Evolutionary conservation across 108 stramenopile genomes (phyloP).

Genomic region (Seminavis robusta): DNA sequence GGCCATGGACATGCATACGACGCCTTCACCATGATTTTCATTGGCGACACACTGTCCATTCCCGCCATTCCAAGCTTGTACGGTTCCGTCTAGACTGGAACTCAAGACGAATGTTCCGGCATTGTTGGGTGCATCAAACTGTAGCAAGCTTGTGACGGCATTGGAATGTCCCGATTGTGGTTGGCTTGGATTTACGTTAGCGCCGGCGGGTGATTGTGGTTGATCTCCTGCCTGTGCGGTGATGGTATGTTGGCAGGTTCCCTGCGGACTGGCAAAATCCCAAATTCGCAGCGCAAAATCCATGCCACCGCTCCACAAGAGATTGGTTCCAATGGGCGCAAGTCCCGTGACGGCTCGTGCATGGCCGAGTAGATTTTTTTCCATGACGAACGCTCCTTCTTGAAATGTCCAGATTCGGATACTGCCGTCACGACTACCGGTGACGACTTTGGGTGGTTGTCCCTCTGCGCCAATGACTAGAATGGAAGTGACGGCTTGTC

Average conservation of each 20-base stretch:
- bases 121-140: conserved; percentile 47
- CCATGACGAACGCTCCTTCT: conserved; percentile 48
- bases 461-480: conserved; percentile 12
- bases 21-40: conserved; percentile 74
- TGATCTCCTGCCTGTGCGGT: conserved; percentile 11
- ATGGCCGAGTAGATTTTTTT: conserved; percentile 63
- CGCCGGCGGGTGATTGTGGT: conserved; percentile 1
- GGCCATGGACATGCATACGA: conserved; percentile 68
- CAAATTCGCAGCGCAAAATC: conserved; percentile 82
- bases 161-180: conserved; percentile 51
- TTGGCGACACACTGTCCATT: conserved; percentile 79
- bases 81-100: conserved; percentile 71
- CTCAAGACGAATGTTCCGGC: conserved; percentile 70
- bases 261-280: conserved; percentile 45
- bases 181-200: not conserved
- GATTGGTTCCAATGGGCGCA: conserved; percentile 30
- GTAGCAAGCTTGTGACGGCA: conserved; percentile 55
- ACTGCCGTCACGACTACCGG: conserved; percentile 61
- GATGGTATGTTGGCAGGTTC: conserved; percentile 51
- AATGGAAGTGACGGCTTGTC: conserved; percentile 44
- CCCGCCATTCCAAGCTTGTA: conserved; percentile 80
- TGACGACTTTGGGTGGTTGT: conserved; percentile 35
- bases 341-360: conserved; percentile 74
- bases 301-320: conserved; percentile 62
- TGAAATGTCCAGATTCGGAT: conserved; percentile 70